These are phyloP conservation scores for Marasmius oreades DNA, from an alignment of 1,284 basidiomycete species.

Conservation along the genomic window DNA sequence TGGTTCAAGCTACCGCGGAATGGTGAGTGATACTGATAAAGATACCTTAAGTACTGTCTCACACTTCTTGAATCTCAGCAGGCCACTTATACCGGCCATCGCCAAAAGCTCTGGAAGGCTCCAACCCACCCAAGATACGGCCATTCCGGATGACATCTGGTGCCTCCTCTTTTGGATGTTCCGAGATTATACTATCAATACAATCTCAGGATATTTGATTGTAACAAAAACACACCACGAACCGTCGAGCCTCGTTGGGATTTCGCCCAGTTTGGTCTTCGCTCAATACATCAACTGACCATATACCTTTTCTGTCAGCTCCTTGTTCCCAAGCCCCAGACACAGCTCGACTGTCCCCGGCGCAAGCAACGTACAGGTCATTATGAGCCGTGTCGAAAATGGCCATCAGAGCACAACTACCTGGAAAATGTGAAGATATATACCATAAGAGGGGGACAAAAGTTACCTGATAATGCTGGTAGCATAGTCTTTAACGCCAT, in stretches of 20 bases:
- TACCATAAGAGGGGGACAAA: not conserved
- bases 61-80: constrained; percentile 70
- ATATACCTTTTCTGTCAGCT: constrained; percentile 57
- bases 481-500: constrained; percentile 68
- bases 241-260: constrained; percentile 76
- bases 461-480: constrained; percentile 71
- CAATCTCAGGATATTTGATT: constrained; percentile 11
- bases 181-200: constrained; percentile 69
- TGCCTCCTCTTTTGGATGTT: constrained; percentile 85
- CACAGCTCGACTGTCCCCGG: constrained; percentile 94
- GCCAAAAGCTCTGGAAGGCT: constrained; percentile 93
- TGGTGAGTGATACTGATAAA: constrained; percentile 10
- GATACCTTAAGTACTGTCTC: constrained; percentile 25
- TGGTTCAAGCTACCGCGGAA: constrained; percentile 51
- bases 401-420: constrained; percentile 86
- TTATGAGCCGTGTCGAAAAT: constrained; percentile 80
- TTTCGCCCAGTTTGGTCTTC: constrained; percentile 97
- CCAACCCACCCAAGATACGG: constrained; percentile 88
- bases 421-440: constrained; percentile 30
- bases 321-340: constrained; percentile 84
- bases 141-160: constrained; percentile 83
- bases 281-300: constrained; percentile 89
- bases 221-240: constrained; percentile 10
- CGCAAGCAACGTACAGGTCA: constrained; percentile 86
- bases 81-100: constrained; percentile 95